Evolutionary conservation across 768 basidiomycete genomes (phyloP).

Genomic region (Strobilomyces echinocephalus): DNA sequence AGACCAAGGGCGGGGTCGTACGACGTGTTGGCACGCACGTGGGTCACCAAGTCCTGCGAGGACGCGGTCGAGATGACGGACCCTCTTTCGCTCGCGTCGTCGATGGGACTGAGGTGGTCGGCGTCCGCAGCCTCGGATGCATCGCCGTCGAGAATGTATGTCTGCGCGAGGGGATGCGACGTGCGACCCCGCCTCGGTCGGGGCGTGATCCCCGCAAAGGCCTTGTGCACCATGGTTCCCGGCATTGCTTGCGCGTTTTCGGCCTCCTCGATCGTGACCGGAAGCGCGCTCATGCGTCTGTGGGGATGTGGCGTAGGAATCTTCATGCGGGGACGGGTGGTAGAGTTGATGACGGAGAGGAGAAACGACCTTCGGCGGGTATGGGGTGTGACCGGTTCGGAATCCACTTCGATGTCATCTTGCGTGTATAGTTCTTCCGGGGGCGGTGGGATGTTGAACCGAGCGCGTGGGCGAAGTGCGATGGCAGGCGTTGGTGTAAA

Average conservation of each 20-base stretch:
- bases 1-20: constrained; percentile 82
- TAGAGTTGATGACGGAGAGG: constrained; percentile 79
- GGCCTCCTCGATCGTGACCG: constrained; percentile 40
- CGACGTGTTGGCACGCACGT: constrained; percentile 76
- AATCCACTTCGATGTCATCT: constrained; percentile 30
- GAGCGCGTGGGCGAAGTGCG: constrained; percentile 55
- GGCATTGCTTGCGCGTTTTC: constrained; percentile 30
- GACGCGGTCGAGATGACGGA: constrained; percentile 82
- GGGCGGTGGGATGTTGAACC: constrained; percentile 51
- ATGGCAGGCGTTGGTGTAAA: constrained; percentile 71
- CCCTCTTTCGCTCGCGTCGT: constrained; percentile 48
- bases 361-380: constrained; percentile 78
- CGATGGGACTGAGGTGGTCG: constrained; percentile 29
- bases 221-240: constrained; percentile 39
- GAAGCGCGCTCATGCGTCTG: constrained; percentile 57
- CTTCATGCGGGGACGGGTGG: constrained; percentile 61
- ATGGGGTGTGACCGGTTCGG: constrained; percentile 60
- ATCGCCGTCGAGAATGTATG: constrained; percentile 34
- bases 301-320: constrained; percentile 43
- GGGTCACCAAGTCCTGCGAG: constrained; percentile 82
- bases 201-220: constrained; percentile 64
- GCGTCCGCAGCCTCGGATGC: constrained; percentile 30
- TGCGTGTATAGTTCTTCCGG: constrained; percentile 37
- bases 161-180: constrained; percentile 67
- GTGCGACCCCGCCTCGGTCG: constrained; percentile 47